Evolutionary conservation across 2,329 filamentous ascomycete genomes (phyloP).

Genomic region (Sporothrix dimorphospora): DNA sequence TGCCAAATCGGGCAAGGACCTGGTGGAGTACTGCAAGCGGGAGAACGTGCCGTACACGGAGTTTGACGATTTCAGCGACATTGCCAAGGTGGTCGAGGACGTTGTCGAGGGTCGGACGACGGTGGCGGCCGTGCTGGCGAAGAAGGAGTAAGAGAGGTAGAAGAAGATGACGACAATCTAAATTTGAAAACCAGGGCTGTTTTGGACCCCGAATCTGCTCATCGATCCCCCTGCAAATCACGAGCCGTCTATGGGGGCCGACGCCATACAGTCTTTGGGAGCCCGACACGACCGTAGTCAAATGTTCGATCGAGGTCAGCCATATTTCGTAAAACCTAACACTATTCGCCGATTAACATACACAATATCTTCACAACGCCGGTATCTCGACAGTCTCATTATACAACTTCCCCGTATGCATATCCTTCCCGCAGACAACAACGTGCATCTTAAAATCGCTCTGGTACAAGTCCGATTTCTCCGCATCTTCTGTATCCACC

Average conservation of each 20-base stretch:
- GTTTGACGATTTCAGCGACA: conserved; percentile 57
- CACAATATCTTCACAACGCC: background rate
- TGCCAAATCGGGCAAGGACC: conserved; percentile 77
- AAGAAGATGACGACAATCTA: background rate
- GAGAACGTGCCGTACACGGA: conserved; percentile 60
- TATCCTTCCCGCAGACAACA: background rate
- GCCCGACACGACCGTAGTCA: too few species aligned
- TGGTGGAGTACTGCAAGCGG: conserved; percentile 35
- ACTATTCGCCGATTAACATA: too few species aligned
- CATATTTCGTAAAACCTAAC: too few species aligned
- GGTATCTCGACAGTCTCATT: background rate
- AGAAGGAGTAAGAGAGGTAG: background rate
- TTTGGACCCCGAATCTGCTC: too few species aligned
- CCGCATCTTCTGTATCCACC: background rate
- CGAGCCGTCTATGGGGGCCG: too few species aligned
- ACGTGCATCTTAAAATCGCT: background rate
- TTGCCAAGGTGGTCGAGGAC: conserved; percentile 32
- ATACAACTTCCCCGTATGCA: background rate
- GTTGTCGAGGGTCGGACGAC: conserved; percentile 34
- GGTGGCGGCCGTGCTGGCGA: conserved; percentile 29
- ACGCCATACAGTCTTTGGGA: too few species aligned
- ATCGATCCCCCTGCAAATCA: too few species aligned
- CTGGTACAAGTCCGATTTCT: background rate
- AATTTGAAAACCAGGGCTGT: too few species aligned
- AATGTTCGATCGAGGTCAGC: too few species aligned